Base-by-base conservation (phyloP, 805 yeast genomes). In the Candida coquimbonensis region DNA sequence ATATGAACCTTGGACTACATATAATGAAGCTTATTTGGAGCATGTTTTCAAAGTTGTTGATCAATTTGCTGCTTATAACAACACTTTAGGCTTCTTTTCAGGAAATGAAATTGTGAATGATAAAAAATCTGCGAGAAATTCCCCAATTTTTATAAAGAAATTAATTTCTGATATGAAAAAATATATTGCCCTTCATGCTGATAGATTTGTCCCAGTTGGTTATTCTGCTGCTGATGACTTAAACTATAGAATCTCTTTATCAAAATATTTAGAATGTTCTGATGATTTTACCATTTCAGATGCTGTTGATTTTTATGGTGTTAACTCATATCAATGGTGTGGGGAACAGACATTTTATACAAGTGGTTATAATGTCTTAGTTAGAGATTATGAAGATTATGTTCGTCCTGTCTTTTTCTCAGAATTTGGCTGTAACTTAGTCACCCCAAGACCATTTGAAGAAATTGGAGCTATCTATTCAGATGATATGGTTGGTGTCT, bases 191-290 rank as follows among this genome's bases (percentile, higher is more conserved):
- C 55, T 61, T 26, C 77, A 87, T 55, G 64, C 80, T 4, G 74
- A 79, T 2, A 73, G 99, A 45, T 57, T 58, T 13, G 77, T 91
- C 16, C 98, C 98, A 0, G 87, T 91, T 34, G 98, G 98, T 0
- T 91, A 91, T 62, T 88, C 97, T 0, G 97, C 98, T 0, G 98
- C 97, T 1, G 98, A 91, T 65, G 97, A 90, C 58, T 72, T 90
- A 49, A 65, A 72, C 43, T 90, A 77, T 64, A 72, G 98, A 56
- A 75, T 77, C 9, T 75, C 96, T 0, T 71, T 90, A 40, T 83
- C 96, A 0, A 74, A 79, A 47, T 91, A 86, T 60, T 72, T 91
- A 46, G 91, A 83, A 55, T 90, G 97, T 57, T 75, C 80, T 24
- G 80, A 72, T 1, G 60, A 71, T 3, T 59, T 56, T 3, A 64